phyloP scores from a whole-genome alignment of 2,329 filamentous ascomycete species.

The Penicillium oxalicum region DNA sequence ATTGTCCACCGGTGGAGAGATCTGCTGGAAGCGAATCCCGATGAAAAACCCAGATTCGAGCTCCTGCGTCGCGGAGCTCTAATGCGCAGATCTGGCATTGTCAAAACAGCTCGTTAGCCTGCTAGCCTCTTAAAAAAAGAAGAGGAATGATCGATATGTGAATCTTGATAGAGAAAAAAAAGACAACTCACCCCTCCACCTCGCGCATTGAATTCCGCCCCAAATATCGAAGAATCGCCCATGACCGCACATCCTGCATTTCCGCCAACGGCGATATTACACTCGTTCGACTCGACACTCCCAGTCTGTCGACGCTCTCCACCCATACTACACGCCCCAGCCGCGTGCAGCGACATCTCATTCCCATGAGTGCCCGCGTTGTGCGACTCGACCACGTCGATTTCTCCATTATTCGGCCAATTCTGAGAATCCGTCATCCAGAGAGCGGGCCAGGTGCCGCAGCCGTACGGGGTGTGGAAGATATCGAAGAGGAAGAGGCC shows the following conservation, averaged over 20 bases:
- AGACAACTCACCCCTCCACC: constrained; percentile 46
- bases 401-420: constrained; percentile 61
- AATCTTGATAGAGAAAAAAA: not conserved
- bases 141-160: not conserved
- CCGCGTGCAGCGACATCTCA: constrained; percentile 57
- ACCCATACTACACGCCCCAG: constrained; percentile 47
- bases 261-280: constrained; percentile 45
- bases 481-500: constrained; percentile 64
- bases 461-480: constrained; percentile 57
- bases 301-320: constrained; percentile 53
- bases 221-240: constrained; percentile 43
- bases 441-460: constrained; percentile 60
- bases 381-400: constrained; percentile 56
- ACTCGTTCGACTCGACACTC: constrained; percentile 39
- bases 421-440: constrained; percentile 58
- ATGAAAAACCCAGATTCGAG: constrained; percentile 58
- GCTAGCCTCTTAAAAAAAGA: not conserved
- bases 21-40: constrained; percentile 47
- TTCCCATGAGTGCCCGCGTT: constrained; percentile 53
- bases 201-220: constrained; percentile 47
- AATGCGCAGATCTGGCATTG: constrained; percentile 49
- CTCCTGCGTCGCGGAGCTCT: constrained; percentile 57
- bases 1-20: constrained; percentile 39
- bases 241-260: constrained; percentile 57
- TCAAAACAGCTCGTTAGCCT: not conserved